A percentile compares a stretch with the other conserved stretches of the same genome.
phyloP scores from a whole-genome alignment of 164 flowering plant genomes.

The Nelumbo lutea region DNA sequence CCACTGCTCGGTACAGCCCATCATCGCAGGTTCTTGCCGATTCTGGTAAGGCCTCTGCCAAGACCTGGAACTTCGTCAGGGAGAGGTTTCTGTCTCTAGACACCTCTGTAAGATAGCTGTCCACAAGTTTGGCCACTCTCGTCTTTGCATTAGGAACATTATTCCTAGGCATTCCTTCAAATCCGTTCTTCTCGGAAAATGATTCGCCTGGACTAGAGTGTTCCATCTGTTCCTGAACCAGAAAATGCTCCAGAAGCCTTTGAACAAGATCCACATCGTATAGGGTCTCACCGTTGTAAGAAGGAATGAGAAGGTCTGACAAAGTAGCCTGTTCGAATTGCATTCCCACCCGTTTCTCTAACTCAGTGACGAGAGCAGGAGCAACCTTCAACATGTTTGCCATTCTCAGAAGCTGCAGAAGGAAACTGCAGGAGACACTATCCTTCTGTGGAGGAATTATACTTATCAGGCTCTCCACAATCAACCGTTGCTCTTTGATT shows the following conservation, averaged over 20 bases:
- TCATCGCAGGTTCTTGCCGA: conserved; percentile 84
- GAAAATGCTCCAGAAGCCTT: conserved; percentile 91
- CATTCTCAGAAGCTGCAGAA: conserved; percentile 67
- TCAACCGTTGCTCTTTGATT: conserved; percentile 75
- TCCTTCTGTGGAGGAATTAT: conserved; percentile 90
- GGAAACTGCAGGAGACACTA: conserved; percentile 83
- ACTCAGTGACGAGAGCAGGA: conserved; percentile 78
- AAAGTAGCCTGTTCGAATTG: conserved; percentile 87
- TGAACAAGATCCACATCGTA: conserved; percentile 93
- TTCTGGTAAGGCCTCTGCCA: conserved; percentile 92
- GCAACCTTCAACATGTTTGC: conserved; percentile 85
- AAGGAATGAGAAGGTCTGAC: conserved; percentile 79
- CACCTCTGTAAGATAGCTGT: conserved; percentile 87
- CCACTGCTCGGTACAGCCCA: conserved; percentile 86
- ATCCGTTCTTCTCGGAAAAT: conserved; percentile 50
- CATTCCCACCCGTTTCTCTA: conserved; percentile 93
- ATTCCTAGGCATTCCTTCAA: conserved; percentile 39
- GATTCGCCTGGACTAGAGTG: conserved; percentile 62
- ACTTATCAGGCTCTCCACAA: conserved; percentile 90
- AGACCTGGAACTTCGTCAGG: conserved; percentile 75
- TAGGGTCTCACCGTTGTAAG: conserved; percentile 52
- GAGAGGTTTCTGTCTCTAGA: conserved; percentile 78
- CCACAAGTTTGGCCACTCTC: conserved; percentile 89
- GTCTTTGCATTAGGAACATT: conserved; percentile 58
- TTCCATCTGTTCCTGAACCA: conserved; percentile 86